Base-by-base conservation (phyloP, 2,329 filamentous ascomycete genomes). In the Phyllosticta citribraziliensis region DNA sequence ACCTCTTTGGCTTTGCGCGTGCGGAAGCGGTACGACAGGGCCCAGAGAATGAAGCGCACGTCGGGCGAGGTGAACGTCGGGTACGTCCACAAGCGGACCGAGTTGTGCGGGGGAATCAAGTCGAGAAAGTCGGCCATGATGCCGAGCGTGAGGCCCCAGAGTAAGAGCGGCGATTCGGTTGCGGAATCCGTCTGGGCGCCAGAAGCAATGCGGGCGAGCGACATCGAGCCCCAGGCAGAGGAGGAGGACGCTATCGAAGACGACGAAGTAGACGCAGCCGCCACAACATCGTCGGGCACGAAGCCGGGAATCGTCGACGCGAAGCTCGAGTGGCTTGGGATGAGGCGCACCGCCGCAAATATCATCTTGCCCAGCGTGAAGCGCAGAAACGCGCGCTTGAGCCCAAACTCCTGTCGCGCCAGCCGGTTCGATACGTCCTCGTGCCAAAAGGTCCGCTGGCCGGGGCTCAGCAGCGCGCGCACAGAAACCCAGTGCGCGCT, bases 401-500 rank as follows among this genome's bases (percentile, higher is more conserved):
- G 69, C 14, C 80, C 76, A 1, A 83, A 79, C 52, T 80, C 80
- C 61, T 79, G 80, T 60, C 80, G 80, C 2, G 82, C 79, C 57
- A 86, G 79, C 22, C 86, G 80, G 63, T 83, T 82, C 2, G 83
- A 82, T 52, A 87, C 82, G 69, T 88, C 83, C 60, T 86, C 83
- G 65, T 82, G 80, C 68, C 85, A 83, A 62, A 82, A 78, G 0
- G 84, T 87, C 22, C 84, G 79, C n/a, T 84, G 77, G 1, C 76
- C 75, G 1, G 84, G 80, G 1, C 82, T 80, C n/a, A 87, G 75
- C 8, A 89, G 78, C 19, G 80, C 80, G 57, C 82, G 78, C 2
- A 88, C 70, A 12, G 86, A 82, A 3, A 89, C 84, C 86, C 86
- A 89, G 70, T 88, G 86, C 2, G 83, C 82, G 1, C 84, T 84